Conservation (phyloP, 1,284 basidiomycete species). For the Fomitopsis schrenkii region DNA sequence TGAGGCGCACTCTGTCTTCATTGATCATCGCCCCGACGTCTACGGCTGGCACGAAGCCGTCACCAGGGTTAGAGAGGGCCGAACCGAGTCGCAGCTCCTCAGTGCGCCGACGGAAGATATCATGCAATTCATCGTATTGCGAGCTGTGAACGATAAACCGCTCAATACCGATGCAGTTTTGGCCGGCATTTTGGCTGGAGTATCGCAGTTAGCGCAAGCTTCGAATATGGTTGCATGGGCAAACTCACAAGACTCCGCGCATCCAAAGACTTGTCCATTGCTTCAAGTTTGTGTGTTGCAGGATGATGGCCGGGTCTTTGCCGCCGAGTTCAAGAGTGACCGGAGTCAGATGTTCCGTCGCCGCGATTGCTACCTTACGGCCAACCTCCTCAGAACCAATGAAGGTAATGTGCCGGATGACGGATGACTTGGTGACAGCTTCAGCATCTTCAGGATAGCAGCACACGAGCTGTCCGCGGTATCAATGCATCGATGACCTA, state of each 20-base stretch:
- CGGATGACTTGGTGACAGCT: slow-evolving; percentile 73
- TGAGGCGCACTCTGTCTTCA: slow-evolving; percentile 20
- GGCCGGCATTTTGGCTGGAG: slow-evolving; percentile 82
- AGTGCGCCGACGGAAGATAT: slow-evolving; percentile 60
- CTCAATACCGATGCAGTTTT: slow-evolving; percentile 97
- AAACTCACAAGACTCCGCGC: slow-evolving; percentile 82
- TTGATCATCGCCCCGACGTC: slow-evolving; percentile 86
- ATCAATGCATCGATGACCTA: background rate
- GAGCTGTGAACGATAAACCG: slow-evolving; percentile 81
- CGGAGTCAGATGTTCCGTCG: slow-evolving; percentile 83
- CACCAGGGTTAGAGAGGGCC: slow-evolving; percentile 55
- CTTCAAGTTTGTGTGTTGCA: slow-evolving; percentile 68
- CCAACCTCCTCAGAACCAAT: slow-evolving; percentile 94
- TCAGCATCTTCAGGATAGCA: slow-evolving; percentile 89
- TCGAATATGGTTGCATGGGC: background rate
- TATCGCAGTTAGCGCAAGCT: background rate
- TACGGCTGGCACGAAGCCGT: slow-evolving; percentile 65
- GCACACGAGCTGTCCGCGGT: slow-evolving; percentile 57
- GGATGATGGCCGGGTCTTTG: slow-evolving; percentile 76
- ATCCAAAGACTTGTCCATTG: slow-evolving; percentile 75
- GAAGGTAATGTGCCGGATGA: slow-evolving; percentile 83
- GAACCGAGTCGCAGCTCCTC: slow-evolving; percentile 68
- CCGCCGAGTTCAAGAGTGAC: slow-evolving; percentile 90
- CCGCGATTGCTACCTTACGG: slow-evolving; percentile 78
- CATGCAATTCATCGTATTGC: slow-evolving; percentile 73